Base-by-base conservation (phyloP, 441 rosid genomes). In the Pelargonium cotyledonis region DNA sequence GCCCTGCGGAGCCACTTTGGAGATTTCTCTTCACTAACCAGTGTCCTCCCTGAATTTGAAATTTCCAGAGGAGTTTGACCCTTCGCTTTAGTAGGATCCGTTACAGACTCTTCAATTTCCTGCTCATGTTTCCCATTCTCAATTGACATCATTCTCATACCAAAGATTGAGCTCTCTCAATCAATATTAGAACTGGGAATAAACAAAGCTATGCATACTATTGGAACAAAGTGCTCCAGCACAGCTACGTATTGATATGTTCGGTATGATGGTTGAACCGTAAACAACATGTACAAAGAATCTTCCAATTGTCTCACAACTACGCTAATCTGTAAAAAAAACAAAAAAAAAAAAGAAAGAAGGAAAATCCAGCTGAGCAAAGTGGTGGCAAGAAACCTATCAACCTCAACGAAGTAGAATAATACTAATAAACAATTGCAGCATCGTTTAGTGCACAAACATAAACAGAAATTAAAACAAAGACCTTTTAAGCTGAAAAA, bases 31-130 rank as follows among this genome's bases (percentile, higher is more conserved):
- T 66, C 69, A 60, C 68, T 68, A 21, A 87, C 73, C 2, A 92
- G 79, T 5, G 43, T 81, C 81, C 72, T 82, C 41, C 80, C 66
- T 21, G 96, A 88, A 4, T 78, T 61, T 2, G 93, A 84, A 74
- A 78, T 35, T 14, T 84, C 72, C 15, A 75, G 66, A 75, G 86
- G 83, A 57, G 26, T 66, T 65, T 80, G 79, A 47, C 5, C 66
- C 51, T 31, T 76, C 4, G 67, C 15, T 72, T 73, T 78, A n/a
- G 70, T 1, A 63, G 68, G 78, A 68, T 78, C 58, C 16, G 19
- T 14, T 14, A 5, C 75, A 6, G 81, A 78, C 67, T 79, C 88
- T 76, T 78, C 85, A 68, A 80, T 81, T 70, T 81, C 88, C 53
- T 60, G 68, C 53, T 83, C 75, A 12, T 38, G 63, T 40, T 76